Percentiles rank a stretch among this genome's conserved stretches.
Conservation (phyloP, 352 stramenopile species). For the Globisporangium abappressorium region DNA sequence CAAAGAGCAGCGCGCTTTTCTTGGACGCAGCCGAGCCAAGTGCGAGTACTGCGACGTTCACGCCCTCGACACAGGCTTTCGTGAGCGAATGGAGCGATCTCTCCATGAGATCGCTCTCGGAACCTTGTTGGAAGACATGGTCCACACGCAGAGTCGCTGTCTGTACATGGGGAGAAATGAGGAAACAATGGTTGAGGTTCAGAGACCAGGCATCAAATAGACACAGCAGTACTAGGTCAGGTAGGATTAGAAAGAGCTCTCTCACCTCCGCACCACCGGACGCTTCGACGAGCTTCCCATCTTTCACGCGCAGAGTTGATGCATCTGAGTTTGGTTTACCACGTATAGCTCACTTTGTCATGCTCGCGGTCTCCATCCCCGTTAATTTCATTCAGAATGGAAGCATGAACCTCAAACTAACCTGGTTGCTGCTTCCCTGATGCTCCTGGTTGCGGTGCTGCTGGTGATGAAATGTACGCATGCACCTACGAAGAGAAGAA, state of each 20-base stretch:
- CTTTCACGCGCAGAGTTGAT: slow-evolving; percentile 39
- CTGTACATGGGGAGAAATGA: slow-evolving; percentile 12
- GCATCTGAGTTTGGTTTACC: not conserved
- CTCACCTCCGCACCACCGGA: slow-evolving; percentile 31
- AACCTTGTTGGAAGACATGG: slow-evolving; percentile 40
- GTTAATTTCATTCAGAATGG: not conserved
- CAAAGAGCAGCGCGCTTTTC: slow-evolving; percentile 41
- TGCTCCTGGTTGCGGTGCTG: not conserved
- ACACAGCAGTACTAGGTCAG: not conserved
- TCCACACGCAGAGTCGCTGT: slow-evolving; percentile 27
- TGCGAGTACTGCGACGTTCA: slow-evolving; percentile 45
- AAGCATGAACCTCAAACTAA: slow-evolving; percentile 8
- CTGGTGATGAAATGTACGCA: slow-evolving; percentile 20
- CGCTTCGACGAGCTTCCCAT: slow-evolving; percentile 41
- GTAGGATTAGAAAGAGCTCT: not conserved
- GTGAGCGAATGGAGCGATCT: slow-evolving; percentile 38
- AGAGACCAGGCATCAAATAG: not conserved
- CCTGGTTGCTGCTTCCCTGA: slow-evolving; percentile 19
- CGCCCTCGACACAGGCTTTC: slow-evolving; percentile 43
- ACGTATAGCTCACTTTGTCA: too few species aligned
- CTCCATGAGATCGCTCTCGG: slow-evolving; percentile 42
- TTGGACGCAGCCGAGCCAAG: slow-evolving; percentile 36
- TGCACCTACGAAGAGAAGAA: slow-evolving; percentile 22
- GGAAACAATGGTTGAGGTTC: not conserved
- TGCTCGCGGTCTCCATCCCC: too few species aligned